Percentiles rank a stretch among this genome's conserved stretches.
phyloP scores from a whole-genome alignment of 2,329 filamentous ascomycete genomes.

The Byssochlamys sp. region DNA sequence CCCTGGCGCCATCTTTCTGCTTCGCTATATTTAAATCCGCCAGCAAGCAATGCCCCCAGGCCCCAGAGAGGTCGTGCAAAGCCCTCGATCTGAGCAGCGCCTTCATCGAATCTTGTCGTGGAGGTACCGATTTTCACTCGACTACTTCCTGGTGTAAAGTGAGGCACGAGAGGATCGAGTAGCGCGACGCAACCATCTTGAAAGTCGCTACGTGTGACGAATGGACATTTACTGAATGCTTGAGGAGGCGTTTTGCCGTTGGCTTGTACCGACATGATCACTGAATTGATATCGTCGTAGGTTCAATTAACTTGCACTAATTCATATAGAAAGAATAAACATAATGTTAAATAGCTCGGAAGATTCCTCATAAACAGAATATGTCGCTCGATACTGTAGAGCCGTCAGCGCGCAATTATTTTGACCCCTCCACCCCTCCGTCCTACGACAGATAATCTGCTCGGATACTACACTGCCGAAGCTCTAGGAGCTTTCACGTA shows the following conservation, averaged over 20 bases:
- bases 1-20: conserved; percentile 61
- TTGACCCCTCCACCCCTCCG: background rate
- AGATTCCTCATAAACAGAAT: background rate
- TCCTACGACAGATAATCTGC: background rate
- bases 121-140: conserved; percentile 61
- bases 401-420: background rate
- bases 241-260: conserved; percentile 21
- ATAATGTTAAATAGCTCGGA: background rate
- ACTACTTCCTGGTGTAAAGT: conserved; percentile 59
- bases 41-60: conserved; percentile 59
- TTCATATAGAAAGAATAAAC: background rate
- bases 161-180: conserved; percentile 60
- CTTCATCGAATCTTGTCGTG: conserved; percentile 67
- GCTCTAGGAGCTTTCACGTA: background rate
- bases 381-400: background rate
- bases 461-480: background rate
- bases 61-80: conserved; percentile 69
- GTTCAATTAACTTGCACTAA: background rate
- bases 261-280: conserved; percentile 20
- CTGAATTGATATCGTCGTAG: background rate
- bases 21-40: conserved; percentile 55
- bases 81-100: conserved; percentile 67
- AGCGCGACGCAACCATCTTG: conserved; percentile 54
- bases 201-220: conserved; percentile 28
- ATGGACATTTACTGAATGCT: conserved; percentile 18